Base-by-base conservation (phyloP, 768 basidiomycete species). In the Cyathus striatus region DNA sequence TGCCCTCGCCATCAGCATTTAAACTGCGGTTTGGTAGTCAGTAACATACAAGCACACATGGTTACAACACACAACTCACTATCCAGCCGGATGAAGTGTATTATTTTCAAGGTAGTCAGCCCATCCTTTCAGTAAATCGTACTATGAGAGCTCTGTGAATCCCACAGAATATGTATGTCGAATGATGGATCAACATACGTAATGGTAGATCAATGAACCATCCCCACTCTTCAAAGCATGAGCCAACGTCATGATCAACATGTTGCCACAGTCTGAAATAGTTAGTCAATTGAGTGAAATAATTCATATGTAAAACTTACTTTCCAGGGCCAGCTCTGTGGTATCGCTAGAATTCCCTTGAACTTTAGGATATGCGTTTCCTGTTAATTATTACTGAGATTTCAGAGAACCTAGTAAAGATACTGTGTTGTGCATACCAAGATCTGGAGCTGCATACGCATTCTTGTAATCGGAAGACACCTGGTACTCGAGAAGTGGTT, bases 161-260 rank as follows among this genome's bases (percentile, higher is more conserved):
- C n/a, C n/a, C n/a, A n/a, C n/a, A n/a, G 1, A 40, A 21, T n/a
- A 6, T 40, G 4, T 38, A 17, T 32, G 30, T 47, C 38, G 1
- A 27, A 4, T 12, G 40, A 32, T 44, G 26, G 18, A 34, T 2
- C 23, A 22, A 20, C 69, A n/a, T n/a, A n/a, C n/a, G n/a, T n/a
- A n/a, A n/a, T n/a, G n/a, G n/a, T n/a, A n/a, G n/a, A n/a, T n/a
- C n/a, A 74, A 58, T 0, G 68, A 67, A 17, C 52, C 56, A 39
- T 66, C 61, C 4, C 61, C 60, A 3, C 58, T 53, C 12, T 48
- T 55, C 12, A 45, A 51, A 2, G 59, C 60, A 42, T 64, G 58
- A 27, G 72, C 73, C 38, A 75, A 59, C 6, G 68, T 63, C 72
- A 79, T 75, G 50, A 79, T 76, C 6, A 82, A 60, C 76, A 79